Evolutionary conservation across 768 basidiomycete genomes (phyloP).

Genomic region (Leccinum disarticulatum): DNA sequence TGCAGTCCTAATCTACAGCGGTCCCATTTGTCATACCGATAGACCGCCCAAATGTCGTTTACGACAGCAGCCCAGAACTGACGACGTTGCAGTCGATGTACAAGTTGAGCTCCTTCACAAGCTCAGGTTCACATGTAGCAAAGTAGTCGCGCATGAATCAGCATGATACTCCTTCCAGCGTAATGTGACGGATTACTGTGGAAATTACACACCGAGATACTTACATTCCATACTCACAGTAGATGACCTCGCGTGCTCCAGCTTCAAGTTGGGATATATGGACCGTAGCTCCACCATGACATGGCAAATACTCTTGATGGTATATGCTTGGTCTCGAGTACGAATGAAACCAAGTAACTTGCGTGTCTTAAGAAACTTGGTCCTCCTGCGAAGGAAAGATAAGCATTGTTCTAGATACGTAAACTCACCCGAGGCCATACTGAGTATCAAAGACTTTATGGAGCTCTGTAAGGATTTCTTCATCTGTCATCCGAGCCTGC

Average conservation of each 20-base stretch:
- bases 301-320: not conserved
- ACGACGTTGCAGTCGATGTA: too few species aligned
- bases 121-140: too few species aligned
- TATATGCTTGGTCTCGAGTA: not conserved
- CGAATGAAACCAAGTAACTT: not conserved
- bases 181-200: not conserved
- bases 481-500: not conserved
- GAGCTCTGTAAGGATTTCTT: not conserved
- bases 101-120: too few species aligned
- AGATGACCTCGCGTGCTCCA: not conserved
- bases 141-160: too few species aligned
- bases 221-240: not conserved
- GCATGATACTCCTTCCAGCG: too few species aligned
- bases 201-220: not conserved
- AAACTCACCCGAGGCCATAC: not conserved
- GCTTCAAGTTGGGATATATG: conserved; percentile 1
- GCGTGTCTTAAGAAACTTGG: not conserved
- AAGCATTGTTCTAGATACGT: not conserved
- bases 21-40: too few species aligned
- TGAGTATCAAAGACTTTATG: not conserved
- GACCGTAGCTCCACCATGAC: not conserved
- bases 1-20: not conserved
- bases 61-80: too few species aligned
- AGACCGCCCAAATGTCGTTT: too few species aligned
- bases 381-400: not conserved